phyloP scores from a whole-genome alignment of 1,284 basidiomycete species.

The Apiotrichum mycotoxinovorans region DNA sequence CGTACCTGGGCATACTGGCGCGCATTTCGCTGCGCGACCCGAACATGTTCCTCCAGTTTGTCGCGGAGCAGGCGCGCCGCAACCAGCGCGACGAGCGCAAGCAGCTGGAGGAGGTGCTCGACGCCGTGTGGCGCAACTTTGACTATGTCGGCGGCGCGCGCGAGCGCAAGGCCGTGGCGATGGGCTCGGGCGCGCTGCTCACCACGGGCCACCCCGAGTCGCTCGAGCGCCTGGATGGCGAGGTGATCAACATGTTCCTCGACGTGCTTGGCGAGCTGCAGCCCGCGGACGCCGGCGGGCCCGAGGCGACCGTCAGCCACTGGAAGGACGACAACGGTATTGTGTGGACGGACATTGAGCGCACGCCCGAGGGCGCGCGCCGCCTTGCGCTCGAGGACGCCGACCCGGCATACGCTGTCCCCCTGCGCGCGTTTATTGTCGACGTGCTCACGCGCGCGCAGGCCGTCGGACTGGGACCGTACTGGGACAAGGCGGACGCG shows the following conservation, averaged over 20 bases:
- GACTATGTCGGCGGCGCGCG: constrained; percentile 49
- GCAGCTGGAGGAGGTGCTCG: constrained; percentile 44
- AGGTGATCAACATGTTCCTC: constrained; percentile 72
- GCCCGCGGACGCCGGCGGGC: constrained; percentile 49
- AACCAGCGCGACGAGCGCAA: constrained; percentile 28
- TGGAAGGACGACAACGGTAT: constrained; percentile 39
- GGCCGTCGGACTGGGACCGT: constrained; percentile 40
- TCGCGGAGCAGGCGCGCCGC: constrained; percentile 35
- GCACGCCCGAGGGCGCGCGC: constrained; percentile 40
- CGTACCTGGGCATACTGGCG: constrained; percentile 40
- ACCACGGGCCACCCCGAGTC: constrained; percentile 72
- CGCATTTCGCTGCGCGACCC: constrained; percentile 45
- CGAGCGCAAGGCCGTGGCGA: constrained; percentile 46
- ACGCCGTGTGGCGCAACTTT: constrained; percentile 50
- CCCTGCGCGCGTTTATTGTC: constrained; percentile 41
- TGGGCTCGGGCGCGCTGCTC: constrained; percentile 45
- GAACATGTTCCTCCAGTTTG: constrained; percentile 39
- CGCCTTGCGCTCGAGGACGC: constrained; percentile 35
- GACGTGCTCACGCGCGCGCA: constrained; percentile 39
- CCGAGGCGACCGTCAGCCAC: constrained; percentile 32
- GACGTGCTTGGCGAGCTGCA: constrained; percentile 86
- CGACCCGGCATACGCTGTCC: constrained; percentile 42
- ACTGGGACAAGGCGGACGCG: constrained; percentile 49
- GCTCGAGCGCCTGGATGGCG: constrained; percentile 54
- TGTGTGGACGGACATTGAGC: constrained; percentile 38